Evolutionary conservation across 305 asterid genomes (phyloP).

Genomic region (Rubia peregrina): DNA sequence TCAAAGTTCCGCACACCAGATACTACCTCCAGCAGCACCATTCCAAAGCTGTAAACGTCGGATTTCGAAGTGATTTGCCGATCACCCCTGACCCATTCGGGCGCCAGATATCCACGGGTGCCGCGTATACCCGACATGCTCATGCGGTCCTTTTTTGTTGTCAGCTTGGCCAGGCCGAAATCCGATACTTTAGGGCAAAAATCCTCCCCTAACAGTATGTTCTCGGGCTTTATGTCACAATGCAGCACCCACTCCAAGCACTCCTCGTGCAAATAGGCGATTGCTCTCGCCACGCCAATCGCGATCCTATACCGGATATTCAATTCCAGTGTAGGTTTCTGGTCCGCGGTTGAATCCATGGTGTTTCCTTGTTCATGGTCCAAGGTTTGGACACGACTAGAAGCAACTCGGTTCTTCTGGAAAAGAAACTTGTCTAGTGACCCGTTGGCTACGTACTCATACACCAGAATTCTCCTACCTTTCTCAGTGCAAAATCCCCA

Average conservation of each 20-base stretch:
- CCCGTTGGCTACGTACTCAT: not conserved
- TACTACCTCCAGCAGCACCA: conserved; percentile 1
- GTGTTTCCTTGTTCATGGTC: conserved; percentile 35
- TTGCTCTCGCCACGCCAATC: not conserved
- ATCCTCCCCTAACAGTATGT: conserved; percentile 5
- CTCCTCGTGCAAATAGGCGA: conserved; percentile 3
- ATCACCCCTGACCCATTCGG: conserved; percentile 1
- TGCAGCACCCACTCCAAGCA: conserved; percentile 3
- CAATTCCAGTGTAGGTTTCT: not conserved
- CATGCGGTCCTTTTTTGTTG: not conserved
- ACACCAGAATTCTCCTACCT: conserved; percentile 1
- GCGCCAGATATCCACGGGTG: not conserved
- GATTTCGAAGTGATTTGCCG: conserved; percentile 3
- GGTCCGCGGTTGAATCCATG: conserved; percentile 17
- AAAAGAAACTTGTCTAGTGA: conserved; percentile 3
- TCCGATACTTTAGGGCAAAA: conserved; percentile 4
- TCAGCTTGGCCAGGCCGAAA: conserved; percentile 1
- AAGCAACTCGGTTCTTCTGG: not conserved
- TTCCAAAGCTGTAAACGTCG: conserved; percentile 6
- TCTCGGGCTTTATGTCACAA: not conserved
- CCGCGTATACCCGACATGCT: conserved; percentile 1
- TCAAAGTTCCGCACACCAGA: conserved; percentile 2
- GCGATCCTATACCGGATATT: not conserved
- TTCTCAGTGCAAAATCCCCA: conserved; percentile 1
- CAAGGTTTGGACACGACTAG: conserved; percentile 5